Evolutionary conservation across 495 filamentous ascomycete species (phyloP).

Genomic region (Podospora pseudoanserina): DNA sequence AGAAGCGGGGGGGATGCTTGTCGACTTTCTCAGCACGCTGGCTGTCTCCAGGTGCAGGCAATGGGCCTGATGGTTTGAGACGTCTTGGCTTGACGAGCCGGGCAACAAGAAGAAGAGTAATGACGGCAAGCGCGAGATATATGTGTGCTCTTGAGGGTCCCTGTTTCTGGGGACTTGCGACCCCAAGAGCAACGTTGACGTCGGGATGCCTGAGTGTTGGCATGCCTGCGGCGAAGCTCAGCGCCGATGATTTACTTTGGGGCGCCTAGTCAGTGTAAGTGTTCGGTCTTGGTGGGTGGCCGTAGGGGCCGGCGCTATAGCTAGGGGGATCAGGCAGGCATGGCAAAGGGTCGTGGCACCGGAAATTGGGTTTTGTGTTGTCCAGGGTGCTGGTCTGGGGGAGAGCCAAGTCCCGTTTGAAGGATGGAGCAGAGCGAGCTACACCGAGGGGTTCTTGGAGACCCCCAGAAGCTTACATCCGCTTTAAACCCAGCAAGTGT

Average conservation of each 20-base stretch:
- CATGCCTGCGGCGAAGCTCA: conserved; percentile 38
- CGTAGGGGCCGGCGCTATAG: conserved; percentile 24
- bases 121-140: conserved; percentile 31
- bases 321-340: conserved; percentile 14
- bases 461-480: background rate
- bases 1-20: background rate
- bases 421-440: background rate
- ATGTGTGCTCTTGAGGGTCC: conserved; percentile 29
- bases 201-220: conserved; percentile 39
- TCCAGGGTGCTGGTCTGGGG: conserved; percentile 10
- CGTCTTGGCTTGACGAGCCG: conserved; percentile 10
- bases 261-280: conserved; percentile 21
- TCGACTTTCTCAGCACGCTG: background rate
- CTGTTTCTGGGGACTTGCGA: conserved; percentile 22
- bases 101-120: conserved; percentile 24
- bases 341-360: conserved; percentile 22
- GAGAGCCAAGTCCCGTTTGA: conserved; percentile 17
- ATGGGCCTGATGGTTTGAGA: background rate
- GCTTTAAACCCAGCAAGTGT: background rate
- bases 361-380: conserved; percentile 24
- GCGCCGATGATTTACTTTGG: conserved; percentile 24
- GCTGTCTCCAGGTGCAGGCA: background rate
- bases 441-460: background rate
- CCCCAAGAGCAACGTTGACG: conserved; percentile 33
- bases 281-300: conserved; percentile 24